Conservation (phyloP, 805 yeast genomes). For the Spathaspora hagerdaliae region DNA sequence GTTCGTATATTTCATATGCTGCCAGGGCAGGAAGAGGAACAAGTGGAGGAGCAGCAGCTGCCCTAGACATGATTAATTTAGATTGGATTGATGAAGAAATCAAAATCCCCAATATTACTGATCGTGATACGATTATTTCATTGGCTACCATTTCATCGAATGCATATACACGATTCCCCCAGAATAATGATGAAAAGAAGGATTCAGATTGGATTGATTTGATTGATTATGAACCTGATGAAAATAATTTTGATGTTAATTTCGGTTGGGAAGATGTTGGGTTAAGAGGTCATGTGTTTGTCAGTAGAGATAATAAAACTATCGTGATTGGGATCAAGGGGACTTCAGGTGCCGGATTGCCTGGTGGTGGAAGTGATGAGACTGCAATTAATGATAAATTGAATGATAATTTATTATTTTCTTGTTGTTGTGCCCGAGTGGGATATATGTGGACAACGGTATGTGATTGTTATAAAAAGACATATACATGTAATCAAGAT, state of each 20-base stretch:
- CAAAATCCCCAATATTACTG: constrained; percentile 69
- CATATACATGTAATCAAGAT: constrained; percentile 83
- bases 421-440: constrained; percentile 94
- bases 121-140: constrained; percentile 65
- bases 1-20: constrained; percentile 61
- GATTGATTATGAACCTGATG: constrained; percentile 52
- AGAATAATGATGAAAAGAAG: constrained; percentile 41
- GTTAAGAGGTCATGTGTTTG: constrained; percentile 86
- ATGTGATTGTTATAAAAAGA: constrained; percentile 83
- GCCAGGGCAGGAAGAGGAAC: constrained; percentile 37
- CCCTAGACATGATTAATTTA: constrained; percentile 37
- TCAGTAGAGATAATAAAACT: constrained; percentile 48
- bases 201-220: constrained; percentile 77
- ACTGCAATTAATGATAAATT: constrained; percentile 77
- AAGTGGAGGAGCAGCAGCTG: constrained; percentile 10
- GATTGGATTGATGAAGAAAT: constrained; percentile 61
- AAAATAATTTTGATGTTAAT: constrained; percentile 46
- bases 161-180: constrained; percentile 80
- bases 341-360: constrained; percentile 73
- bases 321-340: constrained; percentile 87
- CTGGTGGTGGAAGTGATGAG: constrained; percentile 50
- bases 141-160: constrained; percentile 85
- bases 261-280: constrained; percentile 90
- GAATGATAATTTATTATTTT: constrained; percentile 85
- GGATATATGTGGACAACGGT: constrained; percentile 91